A percentile compares a stretch with the other conserved stretches of the same genome.
phyloP scores from a whole-genome alignment of 768 basidiomycete species.

The Hortiboletus campestris region DNA sequence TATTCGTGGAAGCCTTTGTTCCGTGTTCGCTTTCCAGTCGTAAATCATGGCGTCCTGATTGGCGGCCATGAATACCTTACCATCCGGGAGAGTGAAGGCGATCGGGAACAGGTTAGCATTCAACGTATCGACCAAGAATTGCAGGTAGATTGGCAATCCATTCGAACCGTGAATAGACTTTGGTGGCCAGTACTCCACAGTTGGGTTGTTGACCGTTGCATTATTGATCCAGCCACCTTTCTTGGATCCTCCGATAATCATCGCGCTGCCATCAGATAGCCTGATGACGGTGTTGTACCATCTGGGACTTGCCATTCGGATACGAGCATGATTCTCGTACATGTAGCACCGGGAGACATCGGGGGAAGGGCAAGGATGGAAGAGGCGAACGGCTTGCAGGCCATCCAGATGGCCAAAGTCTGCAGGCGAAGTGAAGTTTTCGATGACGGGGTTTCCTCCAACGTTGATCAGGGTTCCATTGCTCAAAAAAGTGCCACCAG shows the following conservation, averaged over 20 bases:
- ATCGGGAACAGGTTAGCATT: constrained; percentile 85
- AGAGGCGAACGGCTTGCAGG: constrained; percentile 68
- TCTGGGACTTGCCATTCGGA: constrained; percentile 74
- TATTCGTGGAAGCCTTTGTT: constrained; percentile 60
- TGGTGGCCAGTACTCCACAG: constrained; percentile 79
- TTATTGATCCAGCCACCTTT: constrained; percentile 90
- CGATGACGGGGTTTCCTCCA: constrained; percentile 79
- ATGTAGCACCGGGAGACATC: constrained; percentile 53
- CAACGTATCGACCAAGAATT: constrained; percentile 67
- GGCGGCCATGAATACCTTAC: constrained; percentile 71
- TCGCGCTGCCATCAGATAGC: constrained; percentile 73
- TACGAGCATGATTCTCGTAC: constrained; percentile 58
- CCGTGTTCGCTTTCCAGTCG: constrained; percentile 64
- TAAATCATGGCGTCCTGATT: constrained; percentile 80
- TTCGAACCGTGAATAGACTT: constrained; percentile 67
- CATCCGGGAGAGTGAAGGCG: constrained; percentile 68
- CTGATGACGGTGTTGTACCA: constrained; percentile 79
- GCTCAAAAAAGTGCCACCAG: constrained; percentile 72
- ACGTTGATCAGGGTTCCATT: constrained; percentile 79
- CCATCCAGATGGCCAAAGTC: constrained; percentile 79
- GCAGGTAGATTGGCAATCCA: constrained; percentile 62
- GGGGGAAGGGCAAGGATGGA: constrained; percentile 60
- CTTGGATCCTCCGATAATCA: constrained; percentile 79
- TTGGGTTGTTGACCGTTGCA: constrained; percentile 75
- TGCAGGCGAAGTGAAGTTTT: constrained; percentile 56